Evolutionary conservation across 305 asterid genomes (phyloP), one percentile per base, ranked within the genome.

Genomic region (Nicotiana rustica): DNA sequence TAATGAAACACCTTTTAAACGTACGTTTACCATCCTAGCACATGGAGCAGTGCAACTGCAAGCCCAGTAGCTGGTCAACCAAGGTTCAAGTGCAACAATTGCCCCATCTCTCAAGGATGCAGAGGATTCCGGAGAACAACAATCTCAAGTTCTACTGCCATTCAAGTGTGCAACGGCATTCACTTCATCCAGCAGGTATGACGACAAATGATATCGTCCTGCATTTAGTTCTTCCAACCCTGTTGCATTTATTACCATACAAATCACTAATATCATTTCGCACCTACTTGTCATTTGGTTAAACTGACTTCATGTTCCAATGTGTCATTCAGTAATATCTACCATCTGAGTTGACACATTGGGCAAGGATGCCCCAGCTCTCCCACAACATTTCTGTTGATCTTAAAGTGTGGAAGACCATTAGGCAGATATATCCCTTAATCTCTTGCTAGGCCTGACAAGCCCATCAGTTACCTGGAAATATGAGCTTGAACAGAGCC

Each of bases 1-100:
- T 2, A 41, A 41, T 41, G 35, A 18, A 12, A 41, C 78, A 38
- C 78, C 59, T 70, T 70, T 70, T 41, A 69, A 68, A 41, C 59
- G 19, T 41, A 41, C 2, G 4, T 18, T 70, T 18, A 25, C n/a
- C 59, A 0, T 17, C 18, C 59, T 2, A 70, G 17, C 6, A 35
- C 78, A 70, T 41, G 78, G 78, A 12, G 35, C 44, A 41, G n/a
- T 41, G 2, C 6, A 70, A 70, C 10, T 29, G 78, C 59, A 70
- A 70, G 36, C 10, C 64, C 59, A 70, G 59, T 7, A 41, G 59
- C 18, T 13, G 18, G 0, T 41, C 12, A 18, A 18, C 57, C 33
- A 69, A 69, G 57, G n/a, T 69, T 69, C 77, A 69, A 49, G 77
- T 18, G 77, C 35, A 41, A 69, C 18, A 25, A 41, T 69, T n/a